Base-by-base conservation (phyloP, 176 grass and related monocot genomes). In the Echinochloa phyllopogon region DNA sequence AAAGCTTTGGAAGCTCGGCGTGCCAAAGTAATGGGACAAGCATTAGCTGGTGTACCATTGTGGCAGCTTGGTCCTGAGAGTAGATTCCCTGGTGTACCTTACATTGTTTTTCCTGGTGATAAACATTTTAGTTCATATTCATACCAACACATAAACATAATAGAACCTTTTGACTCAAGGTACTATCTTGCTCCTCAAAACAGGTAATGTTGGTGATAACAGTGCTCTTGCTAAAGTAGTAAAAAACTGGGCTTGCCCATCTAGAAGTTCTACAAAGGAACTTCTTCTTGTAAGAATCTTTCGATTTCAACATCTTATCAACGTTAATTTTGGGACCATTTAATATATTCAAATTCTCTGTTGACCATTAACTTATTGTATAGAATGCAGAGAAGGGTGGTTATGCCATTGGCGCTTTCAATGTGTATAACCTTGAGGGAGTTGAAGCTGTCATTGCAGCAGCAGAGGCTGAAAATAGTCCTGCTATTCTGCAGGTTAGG, bases 101-200 rank as follows among this genome's bases (percentile, higher is more conserved):
- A 98, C 85, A 98, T 98, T 89, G 96, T 98, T 88, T 98, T 98
- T 77, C 96, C 96, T 72, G 96, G 96, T 98, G 56, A 86, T 83
- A 87, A 80, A 52, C 6, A 66, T 69, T 75, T 43, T 25, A 74
- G 65, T 62, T 70, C 65, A 42, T 80, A 52, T 82, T 52, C 6
- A 47, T 77, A 81, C 41, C 20, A 55, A 66, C 67, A 82, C 18
- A 58, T 63, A 82, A 39, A 67, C 8, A 84, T 44, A 82, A 67
- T 62, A 38, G 74, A 81, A 83, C 42, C 44, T 74, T 85, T 66
- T 85, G 44, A 85, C 72, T 88, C 39, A 83, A 36, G 12, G 40
- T 75, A 83, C 18, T 69, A 57, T 87, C 13, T 71, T 89, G 44
- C 29, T 37, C 27, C 70, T 76, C 27, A 51, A 73, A 74, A 90